These are phyloP conservation scores for Stachybotrys chlorohalonatus DNA, from an alignment of 2,329 filamentous ascomycete genomes.

Conservation along the genomic window DNA sequence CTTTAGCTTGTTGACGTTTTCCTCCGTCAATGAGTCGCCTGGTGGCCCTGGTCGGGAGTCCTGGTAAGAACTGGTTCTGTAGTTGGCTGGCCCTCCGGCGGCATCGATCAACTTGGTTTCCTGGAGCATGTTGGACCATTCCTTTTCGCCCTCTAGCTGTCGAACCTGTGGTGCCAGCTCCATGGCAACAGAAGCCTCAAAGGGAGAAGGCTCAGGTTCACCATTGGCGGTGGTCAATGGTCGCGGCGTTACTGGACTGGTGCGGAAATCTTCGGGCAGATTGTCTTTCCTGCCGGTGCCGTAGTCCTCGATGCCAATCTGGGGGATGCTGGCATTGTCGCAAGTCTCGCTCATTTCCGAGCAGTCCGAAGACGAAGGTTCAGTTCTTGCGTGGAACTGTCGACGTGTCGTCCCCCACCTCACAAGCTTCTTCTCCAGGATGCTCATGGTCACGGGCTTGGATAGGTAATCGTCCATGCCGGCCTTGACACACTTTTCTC, in stretches of 20 bases:
- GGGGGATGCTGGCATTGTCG: slow-evolving; percentile 30
- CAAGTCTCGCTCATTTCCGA: slow-evolving; percentile 36
- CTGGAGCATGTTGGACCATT: slow-evolving; percentile 33
- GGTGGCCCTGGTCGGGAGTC: slow-evolving; percentile 18
- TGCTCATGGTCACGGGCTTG: slow-evolving; percentile 61
- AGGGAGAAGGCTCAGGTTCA: slow-evolving; percentile 31
- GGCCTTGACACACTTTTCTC: slow-evolving; percentile 86
- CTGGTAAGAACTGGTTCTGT: slow-evolving; percentile 23
- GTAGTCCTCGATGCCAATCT: slow-evolving; percentile 20
- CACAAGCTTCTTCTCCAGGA: slow-evolving; percentile 62
- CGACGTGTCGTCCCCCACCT: slow-evolving; percentile 47
- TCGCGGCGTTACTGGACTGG: slow-evolving; percentile 29
- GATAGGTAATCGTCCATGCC: slow-evolving; percentile 97
- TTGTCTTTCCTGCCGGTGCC: slow-evolving; percentile 4
- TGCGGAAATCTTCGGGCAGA: slow-evolving; percentile 16
- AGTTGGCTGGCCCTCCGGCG: slow-evolving; percentile 26
- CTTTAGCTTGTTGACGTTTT: slow-evolving; percentile 41
- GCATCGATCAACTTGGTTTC: slow-evolving; percentile 39
- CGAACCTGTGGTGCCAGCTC: slow-evolving; percentile 24
- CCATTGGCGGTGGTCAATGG: slow-evolving; percentile 25
- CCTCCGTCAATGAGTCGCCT: slow-evolving; percentile 41
- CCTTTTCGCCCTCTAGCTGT: slow-evolving; percentile 26
- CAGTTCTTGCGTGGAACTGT: slow-evolving; percentile 10
- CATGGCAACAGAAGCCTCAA: slow-evolving; percentile 21
- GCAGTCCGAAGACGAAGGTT: slow-evolving; percentile 30